Percentiles rank a stretch among this genome's conserved stretches.
These are phyloP conservation scores for Penicillium concentricum DNA, from an alignment of 2,329 filamentous ascomycete genomes.

Conservation along the genomic window DNA sequence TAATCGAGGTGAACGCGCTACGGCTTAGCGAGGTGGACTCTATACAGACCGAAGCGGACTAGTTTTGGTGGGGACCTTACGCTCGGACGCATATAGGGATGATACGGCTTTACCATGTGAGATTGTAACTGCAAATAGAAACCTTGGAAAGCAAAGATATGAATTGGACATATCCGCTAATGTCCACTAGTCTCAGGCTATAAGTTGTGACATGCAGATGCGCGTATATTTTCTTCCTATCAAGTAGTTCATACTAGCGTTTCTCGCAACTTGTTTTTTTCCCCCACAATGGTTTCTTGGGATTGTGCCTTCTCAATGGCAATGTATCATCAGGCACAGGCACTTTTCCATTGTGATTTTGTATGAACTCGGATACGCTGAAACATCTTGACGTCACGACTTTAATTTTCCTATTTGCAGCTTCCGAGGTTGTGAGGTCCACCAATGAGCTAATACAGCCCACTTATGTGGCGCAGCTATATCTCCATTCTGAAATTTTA, in stretches of 20 bases:
- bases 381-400: slow-evolving; percentile 28
- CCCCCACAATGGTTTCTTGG: neutral
- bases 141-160: neutral
- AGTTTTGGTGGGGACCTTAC: neutral
- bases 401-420: slow-evolving; percentile 12
- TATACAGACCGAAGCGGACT: neutral
- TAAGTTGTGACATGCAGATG: neutral
- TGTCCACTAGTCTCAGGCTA: neutral
- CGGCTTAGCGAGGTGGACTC: neutral
- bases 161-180: neutral
- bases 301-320: slow-evolving; percentile 12
- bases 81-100: neutral
- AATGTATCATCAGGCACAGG: slow-evolving; percentile 15
- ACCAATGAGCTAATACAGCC: slow-evolving; percentile 17
- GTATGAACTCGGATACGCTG: slow-evolving; percentile 7
- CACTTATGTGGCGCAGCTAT: slow-evolving; percentile 23
- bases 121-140: neutral
- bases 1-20: neutral
- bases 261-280: neutral
- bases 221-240: neutral
- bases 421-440: slow-evolving; percentile 4
- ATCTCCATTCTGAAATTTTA: neutral
- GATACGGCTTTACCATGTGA: neutral
- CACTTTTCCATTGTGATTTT: neutral
- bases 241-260: neutral